Evolutionary conservation across 2,329 filamentous ascomycete genomes (phyloP), one percentile per base, ranked within the genome.

Genomic region (Teratosphaeria epicoccoides): DNA sequence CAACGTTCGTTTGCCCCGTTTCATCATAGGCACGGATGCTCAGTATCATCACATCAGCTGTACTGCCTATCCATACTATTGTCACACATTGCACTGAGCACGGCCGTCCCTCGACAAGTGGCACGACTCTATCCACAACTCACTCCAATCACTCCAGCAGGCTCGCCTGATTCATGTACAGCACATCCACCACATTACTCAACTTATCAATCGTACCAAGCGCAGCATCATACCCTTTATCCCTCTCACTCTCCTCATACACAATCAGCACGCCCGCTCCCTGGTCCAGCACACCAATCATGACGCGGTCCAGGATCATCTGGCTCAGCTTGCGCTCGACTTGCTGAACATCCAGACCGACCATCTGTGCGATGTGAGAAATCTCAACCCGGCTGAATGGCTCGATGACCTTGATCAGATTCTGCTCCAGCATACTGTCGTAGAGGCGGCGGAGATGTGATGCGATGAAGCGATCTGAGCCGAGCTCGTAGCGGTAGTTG

Each of bases 221-320:
- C 3, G 94, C 94, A 11, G 90, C 86, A 70, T 97, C 93, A 67
- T 98, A 98, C 28, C 87, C 85, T 73, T 91, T 84, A 69, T 98
- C 93, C 59, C 90, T 81, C 68, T 94, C 85, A 12, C 87, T 88
- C 80, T 98, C 93, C 66, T 98, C 93, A 66, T 85, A 98, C 62
- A 98, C 88, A 70, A 96, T 95, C 68, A 98, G 78, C 70, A 94
- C 97, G 37, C 91, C 91, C n/a, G 89, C 88, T 47, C 93, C 93
- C 73, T 98, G 93, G 70, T 98, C 93, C 61, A 98, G 75, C 51
- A 98, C 93, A 54, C 94, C 93, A 61, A 96, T 88, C 66, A 98
- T 97, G 64, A 97, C 88, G 78, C 96, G 96, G 76, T 98, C 93
- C 54, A 98, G 79, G 66, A 98, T 98, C 94, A 98, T 98, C 78